These are phyloP conservation scores for Tetrahymena elliotti DNA, from an alignment of 73 alveolate species.

Conservation along the genomic window DNA sequence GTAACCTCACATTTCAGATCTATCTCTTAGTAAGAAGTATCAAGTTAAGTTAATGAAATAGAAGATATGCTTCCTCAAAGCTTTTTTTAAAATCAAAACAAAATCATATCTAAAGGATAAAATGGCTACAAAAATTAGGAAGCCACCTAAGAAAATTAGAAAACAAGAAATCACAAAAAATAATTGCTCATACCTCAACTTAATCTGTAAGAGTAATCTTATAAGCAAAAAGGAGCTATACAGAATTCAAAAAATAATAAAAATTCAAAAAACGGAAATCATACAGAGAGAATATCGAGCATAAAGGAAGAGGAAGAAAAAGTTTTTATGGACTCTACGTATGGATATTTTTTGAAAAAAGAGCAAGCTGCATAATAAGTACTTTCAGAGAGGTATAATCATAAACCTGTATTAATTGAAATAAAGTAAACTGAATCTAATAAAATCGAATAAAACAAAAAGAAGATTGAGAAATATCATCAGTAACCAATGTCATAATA, in stretches of 20 bases:
- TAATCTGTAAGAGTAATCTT: not conserved
- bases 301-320: not conserved
- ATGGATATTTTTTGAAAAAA: not conserved
- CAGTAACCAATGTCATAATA: not conserved
- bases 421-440: not conserved
- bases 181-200: not conserved
- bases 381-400: not conserved
- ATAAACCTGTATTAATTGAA: not conserved
- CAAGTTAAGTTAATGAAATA: not conserved
- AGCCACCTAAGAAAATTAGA: too few relatives aligned
- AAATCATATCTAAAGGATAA: not conserved
- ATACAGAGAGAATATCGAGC: not conserved
- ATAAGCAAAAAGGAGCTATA: not conserved
- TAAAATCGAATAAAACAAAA: not conserved
- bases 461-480: not conserved
- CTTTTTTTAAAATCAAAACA: not conserved
- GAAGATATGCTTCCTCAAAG: not conserved
- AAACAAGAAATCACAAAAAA: too few relatives aligned
- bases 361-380: not conserved
- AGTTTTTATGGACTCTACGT: not conserved
- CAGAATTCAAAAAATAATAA: not conserved
- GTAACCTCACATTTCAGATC: not conserved
- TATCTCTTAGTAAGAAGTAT: not conserved
- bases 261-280: not conserved
- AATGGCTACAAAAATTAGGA: not conserved